A percentile compares a stretch with the other conserved stretches of the same genome.
Conservation (phyloP, 2,329 filamentous ascomycete genomes). For the Cladosporium sp. region DNA sequence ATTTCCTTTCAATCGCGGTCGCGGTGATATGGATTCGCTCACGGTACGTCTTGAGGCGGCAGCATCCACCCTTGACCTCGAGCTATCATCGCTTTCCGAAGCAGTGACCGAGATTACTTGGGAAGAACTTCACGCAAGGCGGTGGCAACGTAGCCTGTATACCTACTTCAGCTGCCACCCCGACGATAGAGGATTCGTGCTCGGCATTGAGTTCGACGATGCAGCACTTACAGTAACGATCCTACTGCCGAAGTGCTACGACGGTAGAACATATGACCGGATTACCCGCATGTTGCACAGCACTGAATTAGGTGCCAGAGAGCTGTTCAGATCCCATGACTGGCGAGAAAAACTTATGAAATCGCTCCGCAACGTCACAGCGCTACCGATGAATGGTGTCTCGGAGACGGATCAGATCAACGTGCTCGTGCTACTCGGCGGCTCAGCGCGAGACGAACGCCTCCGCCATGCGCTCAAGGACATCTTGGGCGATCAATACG, state of each 20-base stretch:
- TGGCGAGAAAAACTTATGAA: background rate
- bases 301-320: background rate
- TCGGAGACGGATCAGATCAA: background rate
- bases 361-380: background rate
- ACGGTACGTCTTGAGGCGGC: background rate
- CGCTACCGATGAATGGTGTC: background rate
- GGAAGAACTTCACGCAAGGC: background rate
- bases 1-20: background rate
- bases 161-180: background rate
- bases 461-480: background rate
- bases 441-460: background rate
- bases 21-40: background rate
- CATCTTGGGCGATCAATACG: background rate
- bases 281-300: background rate
- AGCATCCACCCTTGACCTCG: background rate
- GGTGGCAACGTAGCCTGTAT: background rate
- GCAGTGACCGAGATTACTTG: background rate
- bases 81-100: background rate
- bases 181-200: background rate
- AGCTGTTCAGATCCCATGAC: background rate
- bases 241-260: background rate
- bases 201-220: background rate
- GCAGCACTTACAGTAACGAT: background rate
- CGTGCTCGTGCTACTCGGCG: background rate
- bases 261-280: background rate